Conservation (phyloP, 805 yeast species). For the Hanseniaspora vineae region DNA sequence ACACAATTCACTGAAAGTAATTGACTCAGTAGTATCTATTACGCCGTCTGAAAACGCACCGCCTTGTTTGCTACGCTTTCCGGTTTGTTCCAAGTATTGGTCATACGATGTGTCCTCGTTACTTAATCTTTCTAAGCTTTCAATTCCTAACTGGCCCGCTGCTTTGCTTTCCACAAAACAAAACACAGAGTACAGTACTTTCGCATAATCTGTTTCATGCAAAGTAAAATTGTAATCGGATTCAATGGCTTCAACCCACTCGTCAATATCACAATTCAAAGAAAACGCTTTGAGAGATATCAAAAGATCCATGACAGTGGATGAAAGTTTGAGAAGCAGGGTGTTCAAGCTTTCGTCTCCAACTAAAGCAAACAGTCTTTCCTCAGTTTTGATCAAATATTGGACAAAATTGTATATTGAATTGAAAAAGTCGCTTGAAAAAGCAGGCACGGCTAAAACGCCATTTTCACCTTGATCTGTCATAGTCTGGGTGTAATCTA, state of each 20-base stretch:
- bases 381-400: constrained; percentile 8
- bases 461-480: too few species aligned
- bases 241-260: constrained; percentile 2
- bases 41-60: neutral
- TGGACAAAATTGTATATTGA: constrained; percentile 7
- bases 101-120: constrained; percentile 13
- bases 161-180: constrained; percentile 5
- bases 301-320: constrained; percentile 6
- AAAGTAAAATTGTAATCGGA: too few species aligned
- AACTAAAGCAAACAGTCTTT: constrained; percentile 2
- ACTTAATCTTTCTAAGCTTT: constrained; percentile 15
- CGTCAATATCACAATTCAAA: neutral
- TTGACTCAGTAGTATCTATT: constrained; percentile 6
- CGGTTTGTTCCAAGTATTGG: constrained; percentile 13
- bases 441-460: too few species aligned
- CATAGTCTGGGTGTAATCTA: too few species aligned
- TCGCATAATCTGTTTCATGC: too few species aligned
- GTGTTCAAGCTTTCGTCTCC: neutral
- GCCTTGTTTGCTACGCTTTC: too few species aligned
- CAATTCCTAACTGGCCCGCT: neutral
- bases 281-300: constrained; percentile 3
- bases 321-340: constrained; percentile 6
- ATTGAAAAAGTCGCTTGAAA: constrained; percentile 2
- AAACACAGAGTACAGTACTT: constrained; percentile 6
- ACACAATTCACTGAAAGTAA: constrained; percentile 14